Conservation (phyloP, 2,329 filamentous ascomycete genomes). For the Phoma sp. region DNA sequence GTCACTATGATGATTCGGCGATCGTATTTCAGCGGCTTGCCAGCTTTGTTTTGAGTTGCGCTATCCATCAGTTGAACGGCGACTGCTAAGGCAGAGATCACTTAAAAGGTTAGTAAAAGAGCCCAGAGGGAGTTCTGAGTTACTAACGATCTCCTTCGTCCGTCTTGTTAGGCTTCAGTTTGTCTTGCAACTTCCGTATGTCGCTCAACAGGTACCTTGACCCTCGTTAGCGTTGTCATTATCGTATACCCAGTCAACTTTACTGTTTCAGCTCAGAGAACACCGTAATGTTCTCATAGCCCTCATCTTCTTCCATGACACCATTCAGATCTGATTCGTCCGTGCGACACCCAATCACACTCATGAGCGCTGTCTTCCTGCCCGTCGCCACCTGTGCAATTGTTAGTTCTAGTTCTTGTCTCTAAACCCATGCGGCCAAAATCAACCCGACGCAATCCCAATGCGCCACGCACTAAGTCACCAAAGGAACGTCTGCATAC, state of each 20-base stretch:
- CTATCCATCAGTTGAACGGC: slow-evolving; percentile 91
- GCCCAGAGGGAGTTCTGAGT: neutral
- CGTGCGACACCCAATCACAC: slow-evolving; percentile 84
- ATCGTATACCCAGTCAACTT: neutral
- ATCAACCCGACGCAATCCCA: neutral
- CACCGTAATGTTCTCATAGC: slow-evolving; percentile 82
- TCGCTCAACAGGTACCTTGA: slow-evolving; percentile 68
- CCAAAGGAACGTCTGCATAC: slow-evolving; percentile 56
- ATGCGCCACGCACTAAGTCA: slow-evolving; percentile 25
- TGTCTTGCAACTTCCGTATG: slow-evolving; percentile 67
- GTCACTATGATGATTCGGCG: slow-evolving; percentile 78
- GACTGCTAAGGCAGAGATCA: slow-evolving; percentile 83
- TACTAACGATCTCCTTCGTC: slow-evolving; percentile 72
- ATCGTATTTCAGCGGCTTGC: slow-evolving; percentile 45
- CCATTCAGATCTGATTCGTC: slow-evolving; percentile 56
- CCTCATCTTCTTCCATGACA: slow-evolving; percentile 67
- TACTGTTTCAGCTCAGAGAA: slow-evolving; percentile 70
- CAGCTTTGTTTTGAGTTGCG: slow-evolving; percentile 74
- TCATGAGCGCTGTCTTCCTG: slow-evolving; percentile 75
- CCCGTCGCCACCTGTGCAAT: slow-evolving; percentile 63
- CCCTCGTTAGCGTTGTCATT: slow-evolving; percentile 7
- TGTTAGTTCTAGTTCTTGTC: slow-evolving; percentile 14
- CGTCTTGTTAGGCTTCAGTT: slow-evolving; percentile 71
- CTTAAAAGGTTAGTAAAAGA: slow-evolving; percentile 42
- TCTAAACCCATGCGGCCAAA: neutral